Percentiles rank a stretch among this genome's conserved stretches.
phyloP scores from a whole-genome alignment of 805 yeast species.

The Wilhelminamyces savonicus region DNA sequence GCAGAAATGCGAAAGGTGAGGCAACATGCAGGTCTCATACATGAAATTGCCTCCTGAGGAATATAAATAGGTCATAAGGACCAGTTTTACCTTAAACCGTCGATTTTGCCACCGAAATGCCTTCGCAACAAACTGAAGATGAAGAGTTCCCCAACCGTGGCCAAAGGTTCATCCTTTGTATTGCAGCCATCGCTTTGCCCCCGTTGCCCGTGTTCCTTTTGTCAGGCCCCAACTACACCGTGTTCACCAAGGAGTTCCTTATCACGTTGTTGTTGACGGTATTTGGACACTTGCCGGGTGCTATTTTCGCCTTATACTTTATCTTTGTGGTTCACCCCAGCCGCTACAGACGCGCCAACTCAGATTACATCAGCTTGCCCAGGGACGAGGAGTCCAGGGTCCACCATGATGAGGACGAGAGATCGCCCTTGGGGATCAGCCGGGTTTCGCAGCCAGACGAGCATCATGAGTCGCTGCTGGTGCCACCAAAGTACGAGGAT shows the following conservation, averaged over 20 bases:
- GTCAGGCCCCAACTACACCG: slow-evolving; percentile 18
- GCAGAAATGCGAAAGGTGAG: too few relatives aligned
- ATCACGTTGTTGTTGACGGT: slow-evolving; percentile 24
- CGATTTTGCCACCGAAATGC: too few relatives aligned
- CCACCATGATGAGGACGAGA: neutral
- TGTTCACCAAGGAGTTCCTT: slow-evolving; percentile 28
- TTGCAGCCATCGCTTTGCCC: slow-evolving; percentile 29
- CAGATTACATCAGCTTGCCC: slow-evolving; percentile 5
- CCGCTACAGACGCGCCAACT: too few relatives aligned
- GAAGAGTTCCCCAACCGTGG: slow-evolving; percentile 6
- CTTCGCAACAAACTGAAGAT: slow-evolving; percentile 6
- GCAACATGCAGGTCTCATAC: too few relatives aligned
- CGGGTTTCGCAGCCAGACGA: slow-evolving; percentile 1
- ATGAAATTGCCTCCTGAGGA: too few relatives aligned
- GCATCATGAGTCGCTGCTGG: slow-evolving; percentile 1
- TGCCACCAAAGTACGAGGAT: slow-evolving; percentile 22
- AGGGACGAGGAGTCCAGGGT: slow-evolving; percentile 13
- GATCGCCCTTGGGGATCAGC: neutral
- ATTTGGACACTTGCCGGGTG: slow-evolving; percentile 29
- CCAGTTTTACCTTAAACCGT: too few relatives aligned
- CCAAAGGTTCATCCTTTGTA: slow-evolving; percentile 20
- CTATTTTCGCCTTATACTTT: slow-evolving; percentile 25
- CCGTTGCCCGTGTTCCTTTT: slow-evolving; percentile 32
- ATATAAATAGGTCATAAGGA: too few relatives aligned
- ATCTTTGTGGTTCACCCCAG: slow-evolving; percentile 9